Conservation (phyloP, 2,329 filamentous ascomycete genomes). For the Neofusicoccum umdonicola region DNA sequence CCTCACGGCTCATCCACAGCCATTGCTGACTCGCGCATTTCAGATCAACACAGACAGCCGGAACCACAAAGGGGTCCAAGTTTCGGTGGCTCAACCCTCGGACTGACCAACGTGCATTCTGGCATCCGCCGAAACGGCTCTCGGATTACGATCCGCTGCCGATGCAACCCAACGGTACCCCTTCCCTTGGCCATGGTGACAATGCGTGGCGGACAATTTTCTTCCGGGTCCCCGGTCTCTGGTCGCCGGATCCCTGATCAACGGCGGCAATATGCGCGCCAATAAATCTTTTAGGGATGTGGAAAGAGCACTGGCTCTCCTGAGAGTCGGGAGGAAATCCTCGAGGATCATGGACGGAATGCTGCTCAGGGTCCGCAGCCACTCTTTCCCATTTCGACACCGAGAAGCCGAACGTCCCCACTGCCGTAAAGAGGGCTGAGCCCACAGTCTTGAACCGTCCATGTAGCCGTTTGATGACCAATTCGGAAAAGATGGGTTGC, state of each 20-base stretch:
- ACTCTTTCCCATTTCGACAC: too few species aligned
- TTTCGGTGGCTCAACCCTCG: neutral
- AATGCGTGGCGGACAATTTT: neutral
- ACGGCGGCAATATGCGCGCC: neutral
- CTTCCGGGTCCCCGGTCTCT: slow-evolving; percentile 6
- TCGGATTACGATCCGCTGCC: slow-evolving; percentile 11
- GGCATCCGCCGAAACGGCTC: neutral
- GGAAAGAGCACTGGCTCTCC: neutral
- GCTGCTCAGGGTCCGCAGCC: too few species aligned
- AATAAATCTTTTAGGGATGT: neutral
- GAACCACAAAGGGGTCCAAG: neutral
- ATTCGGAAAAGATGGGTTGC: neutral
- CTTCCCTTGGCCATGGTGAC: neutral
- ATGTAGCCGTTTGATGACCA: neutral
- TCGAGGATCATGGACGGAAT: neutral
- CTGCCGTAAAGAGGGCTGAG: too few species aligned
- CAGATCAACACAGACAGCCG: neutral
- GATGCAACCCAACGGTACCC: slow-evolving; percentile 8
- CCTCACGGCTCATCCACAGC: neutral
- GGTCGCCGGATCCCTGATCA: slow-evolving; percentile 7
- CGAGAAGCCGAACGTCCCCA: too few species aligned
- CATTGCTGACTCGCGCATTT: neutral
- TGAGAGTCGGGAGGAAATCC: neutral
- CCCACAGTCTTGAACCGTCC: neutral
- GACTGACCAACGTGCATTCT: neutral